Percentiles rank a stretch among this genome's conserved stretches.
phyloP scores from a whole-genome alignment of 148 eudicot genomes.

The Amaranthus cruentus region DNA sequence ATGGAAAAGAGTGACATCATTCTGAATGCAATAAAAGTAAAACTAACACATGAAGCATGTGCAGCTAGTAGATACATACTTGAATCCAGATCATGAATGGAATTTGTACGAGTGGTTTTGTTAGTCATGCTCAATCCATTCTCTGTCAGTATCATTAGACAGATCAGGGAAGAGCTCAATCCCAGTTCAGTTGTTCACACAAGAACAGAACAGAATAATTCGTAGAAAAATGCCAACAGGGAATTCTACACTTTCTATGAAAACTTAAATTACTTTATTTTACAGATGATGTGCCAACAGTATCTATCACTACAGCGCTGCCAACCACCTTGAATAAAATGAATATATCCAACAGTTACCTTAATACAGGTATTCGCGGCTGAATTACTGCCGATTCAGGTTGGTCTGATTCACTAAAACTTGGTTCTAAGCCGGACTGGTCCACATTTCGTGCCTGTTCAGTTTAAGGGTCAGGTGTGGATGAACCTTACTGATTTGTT shows the following conservation, averaged over 20 bases:
- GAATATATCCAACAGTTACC: too few relatives aligned
- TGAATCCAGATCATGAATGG: slow-evolving; percentile 19
- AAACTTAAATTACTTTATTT: too few relatives aligned
- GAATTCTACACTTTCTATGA: background rate
- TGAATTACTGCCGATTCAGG: too few relatives aligned
- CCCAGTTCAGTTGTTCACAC: background rate
- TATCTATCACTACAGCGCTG: background rate
- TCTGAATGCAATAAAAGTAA: background rate
- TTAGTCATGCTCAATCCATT: slow-evolving; percentile 13
- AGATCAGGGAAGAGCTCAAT: slow-evolving; percentile 11
- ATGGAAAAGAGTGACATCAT: background rate
- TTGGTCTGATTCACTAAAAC: too few relatives aligned
- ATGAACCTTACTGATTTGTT: too few relatives aligned
- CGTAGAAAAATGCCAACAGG: background rate
- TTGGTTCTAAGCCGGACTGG: too few relatives aligned
- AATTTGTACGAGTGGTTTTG: slow-evolving; percentile 15
- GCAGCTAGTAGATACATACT: slow-evolving; percentile 14
- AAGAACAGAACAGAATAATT: slow-evolving; percentile 4
- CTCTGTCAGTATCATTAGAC: slow-evolving; percentile 18
- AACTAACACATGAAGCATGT: background rate
- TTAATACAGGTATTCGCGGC: too few relatives aligned
- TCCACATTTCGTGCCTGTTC: too few relatives aligned
- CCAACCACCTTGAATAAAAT: background rate
- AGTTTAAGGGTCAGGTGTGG: too few relatives aligned
- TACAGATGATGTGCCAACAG: too few relatives aligned